Percentiles rank a stretch among this genome's conserved stretches.
Evolutionary conservation across 768 basidiomycete genomes (phyloP).

Genomic region (Agrocybe pediades): DNA sequence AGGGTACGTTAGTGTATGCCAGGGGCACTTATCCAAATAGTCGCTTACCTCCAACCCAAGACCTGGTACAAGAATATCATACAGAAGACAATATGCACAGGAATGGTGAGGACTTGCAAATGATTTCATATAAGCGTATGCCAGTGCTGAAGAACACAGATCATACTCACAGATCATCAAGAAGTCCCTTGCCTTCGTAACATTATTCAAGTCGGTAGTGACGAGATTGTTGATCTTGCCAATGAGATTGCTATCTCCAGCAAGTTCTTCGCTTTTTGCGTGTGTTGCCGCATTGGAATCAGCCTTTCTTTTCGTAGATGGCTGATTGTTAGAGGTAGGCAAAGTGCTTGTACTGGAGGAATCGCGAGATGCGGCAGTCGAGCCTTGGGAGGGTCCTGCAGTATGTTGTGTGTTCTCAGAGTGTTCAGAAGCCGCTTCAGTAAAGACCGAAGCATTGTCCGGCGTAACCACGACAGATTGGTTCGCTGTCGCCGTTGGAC

Average conservation of each 20-base stretch:
- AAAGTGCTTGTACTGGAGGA: neutral
- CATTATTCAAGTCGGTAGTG: slow-evolving; percentile 14
- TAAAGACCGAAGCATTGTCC: neutral
- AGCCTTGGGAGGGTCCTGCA: neutral
- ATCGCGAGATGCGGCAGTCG: neutral
- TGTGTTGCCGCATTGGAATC: neutral
- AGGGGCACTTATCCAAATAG: too few relatives aligned
- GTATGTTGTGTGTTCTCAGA: neutral
- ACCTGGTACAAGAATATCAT: slow-evolving; percentile 17
- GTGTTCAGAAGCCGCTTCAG: neutral
- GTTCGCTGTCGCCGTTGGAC: neutral
- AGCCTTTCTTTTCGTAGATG: neutral
- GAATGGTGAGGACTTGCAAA: slow-evolving; percentile 11
- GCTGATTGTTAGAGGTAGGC: neutral
- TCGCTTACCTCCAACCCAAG: slow-evolving; percentile 20
- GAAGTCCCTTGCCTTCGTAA: slow-evolving; percentile 12
- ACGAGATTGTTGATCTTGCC: slow-evolving; percentile 17
- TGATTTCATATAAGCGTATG: neutral
- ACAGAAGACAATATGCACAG: slow-evolving; percentile 14
- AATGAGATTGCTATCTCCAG: slow-evolving; percentile 21
- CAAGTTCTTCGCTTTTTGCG: neutral
- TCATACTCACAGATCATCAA: slow-evolving; percentile 5
- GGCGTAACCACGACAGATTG: neutral
- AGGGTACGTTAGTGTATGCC: neutral
- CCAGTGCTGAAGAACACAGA: neutral